Base-by-base conservation (phyloP, 2,329 filamentous ascomycete genomes). In the Ceratocystis huliohia region DNA sequence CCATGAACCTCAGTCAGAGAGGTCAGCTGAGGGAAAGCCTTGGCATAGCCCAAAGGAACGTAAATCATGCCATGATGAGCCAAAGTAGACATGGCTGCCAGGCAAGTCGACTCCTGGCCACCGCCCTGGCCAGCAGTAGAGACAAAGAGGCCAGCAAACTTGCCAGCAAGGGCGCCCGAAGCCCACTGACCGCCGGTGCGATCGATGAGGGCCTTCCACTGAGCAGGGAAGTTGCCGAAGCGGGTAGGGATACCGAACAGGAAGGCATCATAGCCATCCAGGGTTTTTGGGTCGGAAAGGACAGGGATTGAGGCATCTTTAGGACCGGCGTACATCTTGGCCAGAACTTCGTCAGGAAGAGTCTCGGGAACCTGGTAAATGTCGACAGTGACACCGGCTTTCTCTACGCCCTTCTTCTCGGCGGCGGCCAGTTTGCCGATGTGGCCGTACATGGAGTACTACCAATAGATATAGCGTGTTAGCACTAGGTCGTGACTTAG, bases 371-470 rank as follows among this genome's bases (percentile, higher is more conserved):
- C 81, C 86, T 96, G 91, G 84, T 81, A 96, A 74, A 97, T 75
- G 73, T 93, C 88, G 77, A 81, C 91, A 57, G 81, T 79, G 70
- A 92, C 92, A 70, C 94, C 94, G 70, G 91, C 91, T 74, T 87
- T 85, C 79, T 92, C 87, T 74, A 96, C 89, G 74, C 94, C 94
- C 74, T 83, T 85, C 82, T 92, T 89, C 81, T 97, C 92, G 70
- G 91, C 91, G 76, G 94, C 86, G 73, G 93, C 94, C 72, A 96
- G 77, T 74, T 86, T 79, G 78, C 82, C 80, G 78, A 96, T 88
- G 79, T 96, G 92, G 78, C 94, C 93, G 79, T 94, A 96, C 84
- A 91, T 89, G 71, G 91, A 95, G 81, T 96, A 96, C 89, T 94
- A 69, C 44, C n/a, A 2, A 50, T 20, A 33, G 15, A 46, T 6